Evolutionary conservation across 768 basidiomycete genomes (phyloP).

Genomic region (Hericium alpestre): DNA sequence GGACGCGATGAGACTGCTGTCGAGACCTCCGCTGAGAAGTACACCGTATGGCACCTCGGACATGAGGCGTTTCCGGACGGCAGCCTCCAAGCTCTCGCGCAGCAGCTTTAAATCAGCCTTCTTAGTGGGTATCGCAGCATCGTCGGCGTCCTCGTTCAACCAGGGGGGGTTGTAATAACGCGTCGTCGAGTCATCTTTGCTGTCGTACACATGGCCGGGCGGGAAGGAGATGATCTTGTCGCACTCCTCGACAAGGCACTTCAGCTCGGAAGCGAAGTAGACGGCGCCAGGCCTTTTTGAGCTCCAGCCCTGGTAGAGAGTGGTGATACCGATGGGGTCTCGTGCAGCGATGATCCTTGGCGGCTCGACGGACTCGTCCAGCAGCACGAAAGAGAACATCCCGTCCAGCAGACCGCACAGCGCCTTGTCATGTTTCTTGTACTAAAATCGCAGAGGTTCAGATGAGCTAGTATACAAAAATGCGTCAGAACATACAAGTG

Average conservation of each 20-base stretch:
- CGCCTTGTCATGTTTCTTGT: conserved; percentile 68
- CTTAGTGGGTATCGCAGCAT: conserved; percentile 46
- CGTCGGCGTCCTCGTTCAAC: conserved; percentile 69
- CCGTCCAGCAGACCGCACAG: conserved; percentile 82
- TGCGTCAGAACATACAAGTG: conserved; percentile 46
- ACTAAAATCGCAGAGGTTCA: conserved; percentile 36
- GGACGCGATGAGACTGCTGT: conserved; percentile 90
- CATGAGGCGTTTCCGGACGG: conserved; percentile 94
- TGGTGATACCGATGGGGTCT: conserved; percentile 96
- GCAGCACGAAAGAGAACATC: conserved; percentile 96
- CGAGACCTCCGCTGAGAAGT: conserved; percentile 87
- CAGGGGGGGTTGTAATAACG: conserved; percentile 85
- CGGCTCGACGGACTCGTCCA: conserved; percentile 87
- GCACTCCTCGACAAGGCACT: conserved; percentile 82
- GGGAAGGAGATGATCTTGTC: conserved; percentile 94
- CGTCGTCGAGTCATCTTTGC: conserved; percentile 60
- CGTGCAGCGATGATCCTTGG: conserved; percentile 90
- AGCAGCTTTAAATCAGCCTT: conserved; percentile 57
- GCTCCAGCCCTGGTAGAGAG: conserved; percentile 95
- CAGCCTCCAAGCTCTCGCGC: conserved; percentile 76
- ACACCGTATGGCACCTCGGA: conserved; percentile 98
- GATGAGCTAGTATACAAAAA: not conserved
- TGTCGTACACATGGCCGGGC: conserved; percentile 94
- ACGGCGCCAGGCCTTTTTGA: conserved; percentile 71
- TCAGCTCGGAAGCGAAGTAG: conserved; percentile 95